A percentile compares a stretch with the other conserved stretches of the same genome.
phyloP scores from a whole-genome alignment of 2,329 filamentous ascomycete species.

The Diaporthe sp. region DNA sequence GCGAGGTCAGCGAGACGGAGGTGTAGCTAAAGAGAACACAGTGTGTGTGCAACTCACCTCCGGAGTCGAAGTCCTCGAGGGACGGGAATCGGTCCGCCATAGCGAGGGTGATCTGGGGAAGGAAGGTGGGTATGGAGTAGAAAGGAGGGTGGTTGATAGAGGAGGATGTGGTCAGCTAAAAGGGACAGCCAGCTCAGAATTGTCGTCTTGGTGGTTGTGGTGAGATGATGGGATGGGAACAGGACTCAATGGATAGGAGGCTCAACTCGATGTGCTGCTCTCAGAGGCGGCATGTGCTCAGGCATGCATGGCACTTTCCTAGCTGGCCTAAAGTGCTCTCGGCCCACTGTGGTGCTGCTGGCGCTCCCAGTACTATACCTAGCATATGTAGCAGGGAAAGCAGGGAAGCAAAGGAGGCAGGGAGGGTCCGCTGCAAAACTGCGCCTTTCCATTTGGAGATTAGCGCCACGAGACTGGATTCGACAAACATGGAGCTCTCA shows the following conservation, averaged over 20 bases:
- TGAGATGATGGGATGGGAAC: constrained; percentile 10
- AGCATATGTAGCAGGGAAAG: neutral
- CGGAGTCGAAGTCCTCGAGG: constrained; percentile 80
- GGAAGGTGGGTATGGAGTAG: neutral
- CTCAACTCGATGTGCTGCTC: constrained; percentile 21
- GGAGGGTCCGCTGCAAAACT: neutral
- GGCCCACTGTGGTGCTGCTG: neutral
- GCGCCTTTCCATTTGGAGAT: neutral
- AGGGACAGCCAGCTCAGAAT: neutral
- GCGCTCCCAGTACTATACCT: neutral
- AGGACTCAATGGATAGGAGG: constrained; percentile 18
- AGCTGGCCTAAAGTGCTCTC: constrained; percentile 30
- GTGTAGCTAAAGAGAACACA: constrained; percentile 29
- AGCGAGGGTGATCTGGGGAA: constrained; percentile 38
- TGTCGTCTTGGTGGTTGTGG: constrained; percentile 16
- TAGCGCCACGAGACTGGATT: constrained; percentile 9
- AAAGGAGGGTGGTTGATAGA: neutral
- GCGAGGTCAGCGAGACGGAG: constrained; percentile 37
- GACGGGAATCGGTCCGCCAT: constrained; percentile 87
- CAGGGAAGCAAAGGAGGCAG: neutral
- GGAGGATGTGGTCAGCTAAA: neutral
- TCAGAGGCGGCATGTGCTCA: constrained; percentile 20
- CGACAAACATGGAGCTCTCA: constrained; percentile 24
- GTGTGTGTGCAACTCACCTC: constrained; percentile 55
- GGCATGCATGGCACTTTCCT: constrained; percentile 26